Conservation (phyloP, 371 early-diverging fungal genomes). For the Batkoa obscura region DNA sequence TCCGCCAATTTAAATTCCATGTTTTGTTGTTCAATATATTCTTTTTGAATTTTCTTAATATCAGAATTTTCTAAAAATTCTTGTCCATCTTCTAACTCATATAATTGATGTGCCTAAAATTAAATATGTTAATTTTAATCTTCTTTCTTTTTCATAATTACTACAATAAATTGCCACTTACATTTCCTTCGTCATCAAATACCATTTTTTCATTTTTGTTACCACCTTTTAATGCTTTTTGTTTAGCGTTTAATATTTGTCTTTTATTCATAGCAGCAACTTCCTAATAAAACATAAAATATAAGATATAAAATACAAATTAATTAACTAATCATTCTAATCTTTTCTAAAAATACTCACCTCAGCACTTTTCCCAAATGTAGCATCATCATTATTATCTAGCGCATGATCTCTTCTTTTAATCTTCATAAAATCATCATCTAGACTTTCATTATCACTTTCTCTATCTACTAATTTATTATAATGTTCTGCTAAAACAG, state of each 20-base stretch:
- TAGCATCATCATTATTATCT: constrained; percentile 11
- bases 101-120: constrained; percentile 34
- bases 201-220: constrained; percentile 48
- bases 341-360: too few species aligned
- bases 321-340: too few species aligned
- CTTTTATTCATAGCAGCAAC: constrained; percentile 3
- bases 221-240: constrained; percentile 42
- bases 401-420: constrained; percentile 52
- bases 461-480: constrained; percentile 45
- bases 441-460: constrained; percentile 19
- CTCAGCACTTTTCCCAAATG: too few species aligned
- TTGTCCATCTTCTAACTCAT: constrained; percentile 56
- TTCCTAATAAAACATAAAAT: constrained; percentile 5
- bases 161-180: constrained; percentile 10
- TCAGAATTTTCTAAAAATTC: constrained; percentile 58
- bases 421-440: constrained; percentile 59
- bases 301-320: too few species aligned
- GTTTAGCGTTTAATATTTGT: constrained; percentile 51
- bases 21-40: constrained; percentile 40
- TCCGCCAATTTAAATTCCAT: constrained; percentile 48
- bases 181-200: constrained; percentile 87
- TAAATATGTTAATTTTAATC: constrained; percentile 2
- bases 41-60: constrained; percentile 32
- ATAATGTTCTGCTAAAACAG: constrained; percentile 81
- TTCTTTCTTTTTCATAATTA: not conserved